Percentiles rank a stretch among this genome's conserved stretches.
Evolutionary conservation across 2,329 filamentous ascomycete genomes (phyloP).

Genomic region (Plenodomus biglobosus): DNA sequence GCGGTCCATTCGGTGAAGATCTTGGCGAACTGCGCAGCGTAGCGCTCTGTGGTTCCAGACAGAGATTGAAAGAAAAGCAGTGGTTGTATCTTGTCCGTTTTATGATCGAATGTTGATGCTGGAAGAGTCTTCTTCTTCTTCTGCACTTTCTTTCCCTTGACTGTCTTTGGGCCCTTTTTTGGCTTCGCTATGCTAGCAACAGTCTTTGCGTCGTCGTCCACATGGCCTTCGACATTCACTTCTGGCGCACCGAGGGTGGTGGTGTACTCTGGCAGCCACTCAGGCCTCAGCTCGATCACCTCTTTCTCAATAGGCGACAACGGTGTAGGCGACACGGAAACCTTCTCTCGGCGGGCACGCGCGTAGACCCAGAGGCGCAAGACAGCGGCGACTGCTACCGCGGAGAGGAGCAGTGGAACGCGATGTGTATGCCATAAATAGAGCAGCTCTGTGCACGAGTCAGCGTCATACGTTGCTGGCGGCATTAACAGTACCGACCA

Average conservation of each 20-base stretch:
- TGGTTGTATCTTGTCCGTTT: slow-evolving; percentile 61
- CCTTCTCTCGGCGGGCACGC: slow-evolving; percentile 31
- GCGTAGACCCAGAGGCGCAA: slow-evolving; percentile 33
- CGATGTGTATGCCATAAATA: slow-evolving; percentile 43
- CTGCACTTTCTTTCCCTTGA: slow-evolving; percentile 39
- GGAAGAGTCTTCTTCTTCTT: slow-evolving; percentile 24
- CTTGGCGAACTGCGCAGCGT: slow-evolving; percentile 65
- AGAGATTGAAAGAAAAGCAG: slow-evolving; percentile 89
- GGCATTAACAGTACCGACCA: slow-evolving; percentile 7
- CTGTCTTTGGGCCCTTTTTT: slow-evolving; percentile 42
- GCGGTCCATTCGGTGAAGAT: slow-evolving; percentile 52
- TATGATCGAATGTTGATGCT: slow-evolving; percentile 27
- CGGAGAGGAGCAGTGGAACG: slow-evolving; percentile 37
- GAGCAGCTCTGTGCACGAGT: slow-evolving; percentile 32
- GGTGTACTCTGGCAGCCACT: slow-evolving; percentile 42
- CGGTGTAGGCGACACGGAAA: slow-evolving; percentile 34
- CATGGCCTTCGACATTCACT: slow-evolving; percentile 34
- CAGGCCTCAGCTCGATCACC: slow-evolving; percentile 32
- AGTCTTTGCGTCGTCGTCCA: slow-evolving; percentile 27
- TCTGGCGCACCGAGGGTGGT: slow-evolving; percentile 23
- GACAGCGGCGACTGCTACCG: slow-evolving; percentile 31
- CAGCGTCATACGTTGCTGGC: neutral
- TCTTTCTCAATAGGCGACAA: slow-evolving; percentile 38
- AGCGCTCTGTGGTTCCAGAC: slow-evolving; percentile 77
- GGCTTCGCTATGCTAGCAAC: slow-evolving; percentile 23